phyloP scores from a whole-genome alignment of 768 basidiomycete species.

The Cubamyces sp. region DNA sequence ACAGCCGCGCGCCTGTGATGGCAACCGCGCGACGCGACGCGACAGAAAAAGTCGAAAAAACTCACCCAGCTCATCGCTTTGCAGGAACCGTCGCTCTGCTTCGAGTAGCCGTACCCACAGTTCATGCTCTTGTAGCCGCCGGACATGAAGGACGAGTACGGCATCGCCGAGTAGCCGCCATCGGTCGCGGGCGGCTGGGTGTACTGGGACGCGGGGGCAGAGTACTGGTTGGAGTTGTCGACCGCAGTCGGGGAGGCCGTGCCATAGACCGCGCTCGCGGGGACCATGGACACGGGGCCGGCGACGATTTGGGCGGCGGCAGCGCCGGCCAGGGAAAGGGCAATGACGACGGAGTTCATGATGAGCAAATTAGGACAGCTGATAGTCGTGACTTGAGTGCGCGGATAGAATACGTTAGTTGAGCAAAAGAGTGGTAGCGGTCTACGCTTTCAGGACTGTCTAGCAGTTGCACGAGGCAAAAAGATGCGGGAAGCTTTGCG shows the following conservation, averaged over 20 bases:
- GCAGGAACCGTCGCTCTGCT: constrained; percentile 60
- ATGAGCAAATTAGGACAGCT: constrained; percentile 45
- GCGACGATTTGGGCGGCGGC: constrained; percentile 58
- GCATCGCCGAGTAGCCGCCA: constrained; percentile 54
- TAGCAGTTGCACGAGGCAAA: constrained; percentile 52
- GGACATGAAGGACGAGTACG: constrained; percentile 59
- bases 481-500: constrained; percentile 45
- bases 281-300: constrained; percentile 31
- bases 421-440: constrained; percentile 53
- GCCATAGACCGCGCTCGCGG: constrained; percentile 30
- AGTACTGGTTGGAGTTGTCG: constrained; percentile 31
- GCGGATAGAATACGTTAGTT: constrained; percentile 39
- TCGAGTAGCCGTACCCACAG: constrained; percentile 74
- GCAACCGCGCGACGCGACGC: too few relatives aligned
- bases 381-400: constrained; percentile 39
- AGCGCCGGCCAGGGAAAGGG: constrained; percentile 59
- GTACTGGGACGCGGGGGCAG: constrained; percentile 32
- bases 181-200: constrained; percentile 29
- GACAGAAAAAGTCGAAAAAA: too few relatives aligned
- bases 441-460: constrained; percentile 76
- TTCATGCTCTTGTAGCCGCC: constrained; percentile 69
- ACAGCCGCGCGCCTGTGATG: background rate
- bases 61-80: constrained; percentile 60
- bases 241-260: constrained; percentile 38
- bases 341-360: constrained; percentile 67